Conservation (phyloP, 495 filamentous ascomycete species). For the Penicillium simplicissimum region DNA sequence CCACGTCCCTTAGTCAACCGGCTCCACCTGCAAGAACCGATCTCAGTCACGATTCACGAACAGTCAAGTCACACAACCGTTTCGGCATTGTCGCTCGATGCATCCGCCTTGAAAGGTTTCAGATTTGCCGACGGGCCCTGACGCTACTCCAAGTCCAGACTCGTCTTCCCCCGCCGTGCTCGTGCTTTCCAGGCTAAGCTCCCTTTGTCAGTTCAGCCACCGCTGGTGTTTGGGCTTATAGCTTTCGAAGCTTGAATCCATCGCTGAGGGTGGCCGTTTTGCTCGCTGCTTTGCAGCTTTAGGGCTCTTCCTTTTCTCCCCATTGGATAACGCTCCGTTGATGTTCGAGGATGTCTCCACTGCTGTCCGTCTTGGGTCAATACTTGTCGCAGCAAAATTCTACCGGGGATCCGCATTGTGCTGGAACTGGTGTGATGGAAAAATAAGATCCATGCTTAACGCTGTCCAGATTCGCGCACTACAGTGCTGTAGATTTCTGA, state of each 20-base stretch:
- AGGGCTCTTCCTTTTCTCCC: not conserved
- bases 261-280: not conserved
- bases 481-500: too few relatives aligned
- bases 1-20: constrained; percentile 16
- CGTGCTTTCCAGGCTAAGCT: not conserved
- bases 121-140: constrained; percentile 21
- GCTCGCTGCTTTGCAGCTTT: not conserved
- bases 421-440: not conserved
- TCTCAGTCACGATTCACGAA: constrained; percentile 25
- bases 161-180: not conserved
- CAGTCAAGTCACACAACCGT: constrained; percentile 23
- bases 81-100: constrained; percentile 23
- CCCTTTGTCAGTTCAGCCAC: not conserved
- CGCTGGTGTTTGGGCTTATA: not conserved
- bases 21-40: constrained; percentile 23
- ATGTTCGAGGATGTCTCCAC: not conserved
- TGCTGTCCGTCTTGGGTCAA: not conserved
- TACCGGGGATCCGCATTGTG: not conserved
- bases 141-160: not conserved
- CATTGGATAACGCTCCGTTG: not conserved
- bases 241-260: constrained; percentile 13
- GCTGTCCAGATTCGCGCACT: not conserved
- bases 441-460: not conserved
- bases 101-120: constrained; percentile 16
- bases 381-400: not conserved